Percentiles rank a stretch among this genome's conserved stretches.
phyloP scores from a whole-genome alignment of 495 filamentous ascomycete genomes.

The Penicillium soppii region DNA sequence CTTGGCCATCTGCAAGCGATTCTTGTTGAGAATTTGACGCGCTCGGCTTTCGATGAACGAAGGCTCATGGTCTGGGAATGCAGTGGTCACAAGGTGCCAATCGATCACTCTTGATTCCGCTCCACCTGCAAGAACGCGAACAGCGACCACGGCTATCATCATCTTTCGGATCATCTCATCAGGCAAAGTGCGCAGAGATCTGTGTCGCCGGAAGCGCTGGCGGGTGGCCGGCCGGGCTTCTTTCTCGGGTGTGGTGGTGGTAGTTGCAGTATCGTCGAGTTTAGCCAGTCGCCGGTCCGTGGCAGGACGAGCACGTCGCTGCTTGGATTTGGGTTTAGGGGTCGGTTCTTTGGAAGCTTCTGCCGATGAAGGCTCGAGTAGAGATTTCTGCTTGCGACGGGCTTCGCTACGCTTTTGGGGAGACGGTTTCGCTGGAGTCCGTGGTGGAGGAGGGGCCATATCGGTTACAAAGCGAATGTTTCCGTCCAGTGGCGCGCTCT shows the following conservation, averaged over 20 bases:
- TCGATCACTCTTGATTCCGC: conserved; percentile 62
- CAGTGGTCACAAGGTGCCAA: conserved; percentile 67
- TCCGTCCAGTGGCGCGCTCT: conserved; percentile 30
- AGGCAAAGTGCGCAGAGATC: conserved; percentile 19
- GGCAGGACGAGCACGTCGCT: not conserved
- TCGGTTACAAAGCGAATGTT: conserved; percentile 36
- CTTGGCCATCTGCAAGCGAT: conserved; percentile 61
- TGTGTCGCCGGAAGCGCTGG: conserved; percentile 26
- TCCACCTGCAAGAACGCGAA: conserved; percentile 73
- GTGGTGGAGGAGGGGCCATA: conserved; percentile 4
- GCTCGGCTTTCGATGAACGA: conserved; percentile 61
- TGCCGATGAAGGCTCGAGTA: not conserved
- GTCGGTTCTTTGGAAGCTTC: not conserved
- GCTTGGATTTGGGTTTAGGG: not conserved
- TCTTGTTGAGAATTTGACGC: conserved; percentile 54
- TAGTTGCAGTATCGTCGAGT: conserved; percentile 21
- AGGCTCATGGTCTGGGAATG: conserved; percentile 62
- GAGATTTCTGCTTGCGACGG: not conserved
- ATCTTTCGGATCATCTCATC: conserved; percentile 38
- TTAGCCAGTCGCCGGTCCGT: conserved; percentile 28
- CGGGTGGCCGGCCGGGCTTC: not conserved
- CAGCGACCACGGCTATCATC: conserved; percentile 68
- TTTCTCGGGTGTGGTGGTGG: conserved; percentile 11
- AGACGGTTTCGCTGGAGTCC: not conserved
- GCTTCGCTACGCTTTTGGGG: conserved; percentile 5